Conservation (phyloP, 2,329 filamentous ascomycete genomes). For the Stemphylium vesicarium region DNA sequence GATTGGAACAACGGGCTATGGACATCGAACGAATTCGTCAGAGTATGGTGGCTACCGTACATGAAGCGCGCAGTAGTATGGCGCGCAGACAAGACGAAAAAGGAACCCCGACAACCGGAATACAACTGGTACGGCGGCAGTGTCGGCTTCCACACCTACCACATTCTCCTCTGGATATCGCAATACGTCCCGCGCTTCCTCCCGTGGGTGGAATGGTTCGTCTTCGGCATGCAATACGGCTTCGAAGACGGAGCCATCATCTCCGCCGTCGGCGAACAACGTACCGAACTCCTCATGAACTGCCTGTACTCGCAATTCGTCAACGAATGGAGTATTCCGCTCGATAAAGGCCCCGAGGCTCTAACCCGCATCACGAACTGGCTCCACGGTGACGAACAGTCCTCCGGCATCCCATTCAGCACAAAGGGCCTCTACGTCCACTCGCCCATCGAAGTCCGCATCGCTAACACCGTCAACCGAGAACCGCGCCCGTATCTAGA, state of each 20-base stretch:
- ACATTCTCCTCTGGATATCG: conserved; percentile 82
- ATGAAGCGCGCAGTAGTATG: conserved; percentile 86
- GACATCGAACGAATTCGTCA: conserved; percentile 84
- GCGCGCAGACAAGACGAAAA: conserved; percentile 79
- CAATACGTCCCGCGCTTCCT: conserved; percentile 80
- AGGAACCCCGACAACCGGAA: conserved; percentile 64
- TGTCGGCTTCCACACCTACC: conserved; percentile 88
- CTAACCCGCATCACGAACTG: conserved; percentile 82
- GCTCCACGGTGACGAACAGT: conserved; percentile 77
- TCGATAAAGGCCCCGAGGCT: conserved; percentile 85
- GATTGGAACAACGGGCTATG: conserved; percentile 78
- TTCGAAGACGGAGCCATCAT: conserved; percentile 74
- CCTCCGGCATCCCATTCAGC: conserved; percentile 78
- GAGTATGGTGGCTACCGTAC: conserved; percentile 98
- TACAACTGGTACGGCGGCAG: conserved; percentile 80
- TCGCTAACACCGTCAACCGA: conserved; percentile 69
- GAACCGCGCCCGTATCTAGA: conserved; percentile 71
- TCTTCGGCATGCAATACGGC: conserved; percentile 97
- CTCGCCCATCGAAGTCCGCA: conserved; percentile 89
- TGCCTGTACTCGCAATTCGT: conserved; percentile 98
- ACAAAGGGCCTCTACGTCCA: conserved; percentile 82
- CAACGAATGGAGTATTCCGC: conserved; percentile 95
- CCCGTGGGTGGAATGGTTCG: conserved; percentile 92
- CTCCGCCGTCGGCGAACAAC: conserved; percentile 79
- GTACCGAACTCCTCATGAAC: conserved; percentile 88